These are phyloP conservation scores for Aspergillus arachidicola DNA, from an alignment of 2,329 filamentous ascomycete species.

Conservation along the genomic window DNA sequence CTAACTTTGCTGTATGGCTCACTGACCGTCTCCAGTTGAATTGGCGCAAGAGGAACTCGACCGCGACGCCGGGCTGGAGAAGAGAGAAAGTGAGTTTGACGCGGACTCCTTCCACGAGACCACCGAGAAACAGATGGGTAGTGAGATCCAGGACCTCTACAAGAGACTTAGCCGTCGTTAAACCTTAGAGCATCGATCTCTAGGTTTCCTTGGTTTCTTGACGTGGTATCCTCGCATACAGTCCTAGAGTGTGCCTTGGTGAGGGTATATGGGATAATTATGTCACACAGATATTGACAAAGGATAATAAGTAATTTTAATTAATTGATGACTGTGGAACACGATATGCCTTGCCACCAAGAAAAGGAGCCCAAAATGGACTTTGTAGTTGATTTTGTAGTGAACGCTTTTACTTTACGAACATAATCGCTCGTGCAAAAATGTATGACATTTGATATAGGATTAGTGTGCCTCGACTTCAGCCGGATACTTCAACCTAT, in stretches of 20 bases:
- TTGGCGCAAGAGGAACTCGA: not conserved
- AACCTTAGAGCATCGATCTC: too few species aligned
- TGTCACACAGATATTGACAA: fast-evolving
- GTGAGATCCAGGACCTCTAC: not conserved
- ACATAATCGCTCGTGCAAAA: not conserved
- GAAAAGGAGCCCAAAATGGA: too few species aligned
- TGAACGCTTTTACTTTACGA: not conserved
- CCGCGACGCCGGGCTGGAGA: not conserved
- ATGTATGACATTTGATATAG: not conserved
- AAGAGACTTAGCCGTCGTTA: not conserved
- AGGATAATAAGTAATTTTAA: too few species aligned
- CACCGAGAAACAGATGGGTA: not conserved
- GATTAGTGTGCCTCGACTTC: constrained; percentile 17
- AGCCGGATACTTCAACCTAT: constrained; percentile 58
- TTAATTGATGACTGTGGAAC: too few species aligned
- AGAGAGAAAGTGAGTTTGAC: not conserved
- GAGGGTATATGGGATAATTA: too few species aligned
- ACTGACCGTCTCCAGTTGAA: not conserved
- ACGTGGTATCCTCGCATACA: too few species aligned
- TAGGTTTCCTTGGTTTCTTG: too few species aligned
- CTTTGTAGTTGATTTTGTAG: not conserved
- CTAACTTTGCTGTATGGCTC: not conserved
- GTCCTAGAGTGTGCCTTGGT: fast-evolving
- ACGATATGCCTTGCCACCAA: too few species aligned
- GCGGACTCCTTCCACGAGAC: not conserved